Evolutionary conservation across 176 grass and related monocot genomes (phyloP), one percentile per base, ranked within the genome.

Genomic region (Bolboschoenus planiculmis): DNA sequence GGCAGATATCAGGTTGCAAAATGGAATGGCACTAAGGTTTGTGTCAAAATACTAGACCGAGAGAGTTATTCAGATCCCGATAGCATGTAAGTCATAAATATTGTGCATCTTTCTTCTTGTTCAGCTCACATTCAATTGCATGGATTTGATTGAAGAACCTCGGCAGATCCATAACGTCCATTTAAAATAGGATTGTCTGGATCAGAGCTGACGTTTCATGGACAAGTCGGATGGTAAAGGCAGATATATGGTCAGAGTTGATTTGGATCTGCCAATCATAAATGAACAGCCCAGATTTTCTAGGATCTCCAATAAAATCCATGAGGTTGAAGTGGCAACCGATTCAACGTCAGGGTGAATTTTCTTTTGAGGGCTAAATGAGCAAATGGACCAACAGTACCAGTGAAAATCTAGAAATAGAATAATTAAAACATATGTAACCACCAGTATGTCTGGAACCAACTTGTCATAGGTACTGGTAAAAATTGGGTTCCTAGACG

Each of bases 21-120:
- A 88, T 99, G 96, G 96, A 99, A 99, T 37, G 92, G 92, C 14
- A 95, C 93, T 5, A 99, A 99, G 84, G 86, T 99, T 78, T 91
- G 80, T 10, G 96, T 95, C 2, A 99, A 99, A 84, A 91, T 99
- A 44, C 91, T 99, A n/a, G 92, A 99, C 73, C 94, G 85, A 93
- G 89, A 93, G 30, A 84, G 83, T 79, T 95, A 94, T 76, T 89
- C 75, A 4, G 87, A 99, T 78, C 87, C 87, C 48, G 91, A 99
- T 11, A 86, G 82, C 64, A 54, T 93, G 96, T 99, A 91, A 83
- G 62, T 82, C 72, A n/a, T 21, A 53, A 18, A 83, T 55, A 27
- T 36, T 18, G 10, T 78, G 29, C 20, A 23, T 73, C 6, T 51
- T 37, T 40, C 59, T 50, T 53, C 3, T 26, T 39, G 39, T 29